Percentiles rank a stretch among this genome's conserved stretches.
Conservation (phyloP, 371 early-diverging fungal genomes). For the Mucor irregularis region DNA sequence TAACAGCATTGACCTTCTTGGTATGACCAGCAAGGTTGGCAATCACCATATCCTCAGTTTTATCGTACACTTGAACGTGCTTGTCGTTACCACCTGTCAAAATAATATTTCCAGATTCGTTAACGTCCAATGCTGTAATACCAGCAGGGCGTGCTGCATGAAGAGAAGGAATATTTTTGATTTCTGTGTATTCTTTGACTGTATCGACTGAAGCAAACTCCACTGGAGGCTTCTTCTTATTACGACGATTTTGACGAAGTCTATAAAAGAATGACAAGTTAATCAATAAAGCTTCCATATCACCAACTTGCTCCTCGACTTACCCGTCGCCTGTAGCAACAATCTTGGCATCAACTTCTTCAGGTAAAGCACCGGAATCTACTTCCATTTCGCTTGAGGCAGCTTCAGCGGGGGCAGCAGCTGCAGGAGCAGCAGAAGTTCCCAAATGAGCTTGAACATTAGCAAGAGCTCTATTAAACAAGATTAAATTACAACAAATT, state of each 20-base stretch:
- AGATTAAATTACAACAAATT: background rate
- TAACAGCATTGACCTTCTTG: slow-evolving; percentile 73
- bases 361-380: slow-evolving; percentile 48
- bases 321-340: slow-evolving; percentile 61
- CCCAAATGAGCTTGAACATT: slow-evolving; percentile 73
- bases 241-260: slow-evolving; percentile 71
- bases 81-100: slow-evolving; percentile 86
- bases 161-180: slow-evolving; percentile 61
- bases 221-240: slow-evolving; percentile 84
- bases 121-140: slow-evolving; percentile 72
- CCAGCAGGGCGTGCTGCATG: slow-evolving; percentile 81
- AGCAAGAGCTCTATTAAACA: slow-evolving; percentile 56
- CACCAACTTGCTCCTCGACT: background rate
- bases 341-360: slow-evolving; percentile 59
- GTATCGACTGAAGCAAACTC: slow-evolving; percentile 69
- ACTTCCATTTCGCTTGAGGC: slow-evolving; percentile 59
- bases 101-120: slow-evolving; percentile 59
- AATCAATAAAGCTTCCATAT: background rate
- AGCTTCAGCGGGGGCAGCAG: slow-evolving; percentile 37
- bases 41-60: slow-evolving; percentile 63
- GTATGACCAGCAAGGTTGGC: slow-evolving; percentile 80
- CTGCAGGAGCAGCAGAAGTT: slow-evolving; percentile 34
- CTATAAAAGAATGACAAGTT: slow-evolving; percentile 6
- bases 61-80: slow-evolving; percentile 70
- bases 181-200: slow-evolving; percentile 60